Percentiles rank a stretch among this genome's conserved stretches.
These are phyloP conservation scores for Syzygium syzygioides DNA, from an alignment of 441 rosid species.

Conservation along the genomic window DNA sequence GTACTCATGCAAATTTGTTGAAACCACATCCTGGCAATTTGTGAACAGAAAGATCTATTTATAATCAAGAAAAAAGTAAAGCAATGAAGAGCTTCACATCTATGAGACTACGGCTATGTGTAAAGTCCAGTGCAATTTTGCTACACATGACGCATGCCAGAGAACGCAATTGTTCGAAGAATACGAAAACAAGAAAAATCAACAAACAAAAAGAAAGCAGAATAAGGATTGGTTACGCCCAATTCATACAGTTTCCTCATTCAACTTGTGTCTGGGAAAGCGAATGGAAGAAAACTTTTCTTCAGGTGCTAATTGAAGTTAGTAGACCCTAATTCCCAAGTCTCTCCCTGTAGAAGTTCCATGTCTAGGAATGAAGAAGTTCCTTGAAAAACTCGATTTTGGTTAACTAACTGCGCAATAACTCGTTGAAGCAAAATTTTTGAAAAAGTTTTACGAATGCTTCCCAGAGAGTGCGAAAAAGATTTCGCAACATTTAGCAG, in stretches of 20 bases:
- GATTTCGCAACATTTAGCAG: background rate
- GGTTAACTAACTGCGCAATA: background rate
- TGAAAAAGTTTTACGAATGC: background rate
- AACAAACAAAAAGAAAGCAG: background rate
- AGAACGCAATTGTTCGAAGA: background rate
- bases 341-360: background rate
- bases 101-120: fast-evolving
- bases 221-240: background rate
- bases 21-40: background rate
- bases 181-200: background rate
- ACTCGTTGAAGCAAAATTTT: background rate
- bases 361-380: background rate
- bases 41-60: background rate
- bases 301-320: background rate
- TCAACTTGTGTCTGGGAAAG: background rate
- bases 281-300: background rate
- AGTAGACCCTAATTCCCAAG: background rate
- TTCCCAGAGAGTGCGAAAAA: background rate
- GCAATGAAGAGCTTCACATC: background rate
- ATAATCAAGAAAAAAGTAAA: background rate
- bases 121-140: background rate
- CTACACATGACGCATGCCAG: background rate
- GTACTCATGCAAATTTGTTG: background rate
- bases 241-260: background rate
- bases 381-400: background rate